A percentile compares a stretch with the other conserved stretches of the same genome.
phyloP scores from a whole-genome alignment of 2,329 filamentous ascomycete genomes.

The Pseudogymnoascus pannorum region DNA sequence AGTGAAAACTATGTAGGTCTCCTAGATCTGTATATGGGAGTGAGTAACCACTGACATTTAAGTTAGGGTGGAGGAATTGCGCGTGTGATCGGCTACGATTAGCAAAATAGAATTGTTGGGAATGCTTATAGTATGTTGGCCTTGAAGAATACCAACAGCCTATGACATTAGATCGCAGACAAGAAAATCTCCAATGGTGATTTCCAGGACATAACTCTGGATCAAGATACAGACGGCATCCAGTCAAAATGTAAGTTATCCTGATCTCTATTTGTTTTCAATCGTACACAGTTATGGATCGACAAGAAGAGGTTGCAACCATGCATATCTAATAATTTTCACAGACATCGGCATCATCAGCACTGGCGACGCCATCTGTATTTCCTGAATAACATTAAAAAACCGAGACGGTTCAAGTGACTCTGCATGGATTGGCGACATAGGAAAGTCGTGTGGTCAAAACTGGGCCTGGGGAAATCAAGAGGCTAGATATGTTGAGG shows the following conservation, averaged over 20 bases:
- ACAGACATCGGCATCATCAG: background rate
- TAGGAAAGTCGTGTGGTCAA: background rate
- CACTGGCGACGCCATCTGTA: background rate
- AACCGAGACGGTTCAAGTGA: background rate
- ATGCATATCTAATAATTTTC: background rate
- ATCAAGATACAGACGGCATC: background rate
- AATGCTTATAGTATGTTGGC: background rate
- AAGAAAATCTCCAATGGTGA: background rate
- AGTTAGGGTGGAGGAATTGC: background rate
- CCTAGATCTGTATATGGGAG: background rate
- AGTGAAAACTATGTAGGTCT: background rate
- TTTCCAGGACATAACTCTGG: background rate
- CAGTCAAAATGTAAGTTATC: background rate
- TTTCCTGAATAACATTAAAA: background rate
- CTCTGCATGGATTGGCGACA: background rate
- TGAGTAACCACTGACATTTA: background rate
- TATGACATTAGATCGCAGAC: background rate
- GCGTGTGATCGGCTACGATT: background rate
- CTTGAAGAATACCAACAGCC: background rate
- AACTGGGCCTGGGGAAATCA: background rate
- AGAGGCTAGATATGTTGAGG: background rate
- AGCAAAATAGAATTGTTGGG: background rate
- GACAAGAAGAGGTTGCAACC: background rate
- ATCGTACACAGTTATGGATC: background rate
- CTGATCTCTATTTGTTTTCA: background rate